Percentiles rank a stretch among this genome's conserved stretches.
phyloP scores from a whole-genome alignment of 495 filamentous ascomycete genomes.

The Xylaria bambusicola region DNA sequence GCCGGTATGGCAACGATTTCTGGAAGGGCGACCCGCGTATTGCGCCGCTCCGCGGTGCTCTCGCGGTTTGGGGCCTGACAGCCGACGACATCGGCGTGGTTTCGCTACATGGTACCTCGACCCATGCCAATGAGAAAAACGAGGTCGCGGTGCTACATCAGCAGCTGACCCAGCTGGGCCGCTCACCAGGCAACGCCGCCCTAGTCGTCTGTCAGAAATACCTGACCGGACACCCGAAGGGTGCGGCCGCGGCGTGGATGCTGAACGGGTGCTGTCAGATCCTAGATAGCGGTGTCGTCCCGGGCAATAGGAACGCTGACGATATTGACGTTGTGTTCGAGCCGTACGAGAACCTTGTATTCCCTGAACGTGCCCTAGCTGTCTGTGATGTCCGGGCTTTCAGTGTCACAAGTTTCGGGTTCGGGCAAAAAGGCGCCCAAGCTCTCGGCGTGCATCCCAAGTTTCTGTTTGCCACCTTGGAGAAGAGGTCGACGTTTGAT shows the following conservation, averaged over 20 bases:
- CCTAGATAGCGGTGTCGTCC: constrained; percentile 87
- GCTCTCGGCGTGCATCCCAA: background rate
- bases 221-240: constrained; percentile 96
- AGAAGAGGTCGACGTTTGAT: too few species aligned
- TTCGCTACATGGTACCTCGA: constrained; percentile 97
- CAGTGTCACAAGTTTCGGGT: constrained; percentile 88
- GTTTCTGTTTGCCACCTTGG: too few species aligned
- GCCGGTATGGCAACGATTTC: constrained; percentile 91
- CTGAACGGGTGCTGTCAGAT: constrained; percentile 95
- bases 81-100: constrained; percentile 92
- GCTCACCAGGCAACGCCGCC: constrained; percentile 89
- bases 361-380: constrained; percentile 86
- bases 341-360: constrained; percentile 94
- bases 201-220: constrained; percentile 99
- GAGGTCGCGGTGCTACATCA: constrained; percentile 95
- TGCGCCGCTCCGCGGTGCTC: constrained; percentile 87
- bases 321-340: constrained; percentile 93
- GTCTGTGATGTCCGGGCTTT: constrained; percentile 93
- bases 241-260: constrained; percentile 99
- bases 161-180: constrained; percentile 88
- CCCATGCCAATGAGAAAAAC: constrained; percentile 98
- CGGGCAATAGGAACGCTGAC: constrained; percentile 95
- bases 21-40: constrained; percentile 92
- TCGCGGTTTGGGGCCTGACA: constrained; percentile 94
- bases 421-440: constrained; percentile 90